Percentiles rank a stretch among this genome's conserved stretches.
Conservation (phyloP, 176 grass and related monocot genomes). For the Ampelocalamus luodianensis region DNA sequence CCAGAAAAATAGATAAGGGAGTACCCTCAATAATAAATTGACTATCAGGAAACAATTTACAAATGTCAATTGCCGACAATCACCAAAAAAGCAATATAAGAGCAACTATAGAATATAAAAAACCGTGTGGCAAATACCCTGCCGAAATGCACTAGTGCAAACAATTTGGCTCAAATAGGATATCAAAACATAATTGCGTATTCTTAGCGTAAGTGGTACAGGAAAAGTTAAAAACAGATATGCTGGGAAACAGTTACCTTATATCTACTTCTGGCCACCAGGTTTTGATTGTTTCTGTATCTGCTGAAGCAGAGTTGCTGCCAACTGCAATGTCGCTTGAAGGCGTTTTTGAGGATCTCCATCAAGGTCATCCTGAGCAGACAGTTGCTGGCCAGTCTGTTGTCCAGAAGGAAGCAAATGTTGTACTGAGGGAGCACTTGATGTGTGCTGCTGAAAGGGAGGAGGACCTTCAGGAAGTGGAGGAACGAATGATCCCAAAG, state of each 20-base stretch:
- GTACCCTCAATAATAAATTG: conserved; percentile 15
- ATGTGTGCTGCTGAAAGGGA: conserved; percentile 46
- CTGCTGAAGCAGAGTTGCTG: conserved; percentile 82
- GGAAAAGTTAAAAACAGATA: conserved; percentile 6
- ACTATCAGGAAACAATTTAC: background rate
- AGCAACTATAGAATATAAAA: conserved; percentile 4
- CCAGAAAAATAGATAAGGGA: background rate
- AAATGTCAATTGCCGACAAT: conserved; percentile 27
- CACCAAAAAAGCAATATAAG: background rate
- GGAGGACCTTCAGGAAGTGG: conserved; percentile 57
- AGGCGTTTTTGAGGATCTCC: conserved; percentile 83
- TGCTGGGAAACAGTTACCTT: conserved; percentile 55
- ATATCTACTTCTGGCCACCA: conserved; percentile 55
- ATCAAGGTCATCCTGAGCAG: conserved; percentile 55
- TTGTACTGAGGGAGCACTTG: conserved; percentile 49
- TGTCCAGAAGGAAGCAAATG: conserved; percentile 36
- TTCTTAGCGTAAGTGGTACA: conserved; percentile 24
- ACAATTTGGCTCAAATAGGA: background rate
- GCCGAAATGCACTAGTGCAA: conserved; percentile 28
- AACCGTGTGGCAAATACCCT: conserved; percentile 14
- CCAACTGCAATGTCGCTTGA: conserved; percentile 91
- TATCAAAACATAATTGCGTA: background rate
- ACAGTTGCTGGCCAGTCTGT: conserved; percentile 49
- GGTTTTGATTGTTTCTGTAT: conserved; percentile 86
- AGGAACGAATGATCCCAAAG: conserved; percentile 45